A percentile compares a stretch with the other conserved stretches of the same genome.
These are phyloP conservation scores for Infundibulicybe gibba DNA, from an alignment of 768 basidiomycete genomes.

Conservation along the genomic window DNA sequence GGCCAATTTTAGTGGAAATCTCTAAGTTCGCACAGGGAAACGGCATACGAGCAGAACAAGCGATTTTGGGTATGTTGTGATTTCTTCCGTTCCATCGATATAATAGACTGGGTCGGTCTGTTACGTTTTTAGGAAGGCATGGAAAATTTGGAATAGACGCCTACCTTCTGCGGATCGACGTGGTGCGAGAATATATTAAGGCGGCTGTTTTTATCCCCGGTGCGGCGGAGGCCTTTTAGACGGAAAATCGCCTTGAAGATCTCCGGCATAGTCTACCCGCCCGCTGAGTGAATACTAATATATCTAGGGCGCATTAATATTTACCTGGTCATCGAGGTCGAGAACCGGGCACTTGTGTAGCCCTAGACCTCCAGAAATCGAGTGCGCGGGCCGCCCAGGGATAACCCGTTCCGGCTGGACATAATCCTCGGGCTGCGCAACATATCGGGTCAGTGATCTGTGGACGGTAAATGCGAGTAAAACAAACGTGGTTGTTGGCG, in stretches of 20 bases:
- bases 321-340: slow-evolving; percentile 16
- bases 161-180: no score
- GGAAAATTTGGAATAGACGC: no score
- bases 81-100: slow-evolving; percentile 7
- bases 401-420: slow-evolving; percentile 8
- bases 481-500: slow-evolving; percentile 12
- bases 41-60: slow-evolving; percentile 8
- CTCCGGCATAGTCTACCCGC: slow-evolving; percentile 17
- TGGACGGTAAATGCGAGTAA: background rate
- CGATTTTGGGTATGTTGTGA: slow-evolving; percentile 8
- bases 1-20: background rate
- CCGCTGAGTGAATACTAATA: no score
- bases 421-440: slow-evolving; percentile 9
- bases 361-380: slow-evolving; percentile 15
- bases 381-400: slow-evolving; percentile 7
- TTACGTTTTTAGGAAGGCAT: background rate
- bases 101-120: slow-evolving; percentile 11
- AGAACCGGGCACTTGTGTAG: slow-evolving; percentile 20
- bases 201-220: slow-evolving; percentile 6
- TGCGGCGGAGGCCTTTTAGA: slow-evolving; percentile 8
- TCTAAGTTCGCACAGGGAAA: background rate
- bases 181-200: background rate
- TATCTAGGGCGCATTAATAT: background rate
- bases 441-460: background rate
- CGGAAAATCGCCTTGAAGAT: slow-evolving; percentile 15